Base-by-base conservation (phyloP, 2,329 filamentous ascomycete species). In the Colletotrichum liriopes region DNA sequence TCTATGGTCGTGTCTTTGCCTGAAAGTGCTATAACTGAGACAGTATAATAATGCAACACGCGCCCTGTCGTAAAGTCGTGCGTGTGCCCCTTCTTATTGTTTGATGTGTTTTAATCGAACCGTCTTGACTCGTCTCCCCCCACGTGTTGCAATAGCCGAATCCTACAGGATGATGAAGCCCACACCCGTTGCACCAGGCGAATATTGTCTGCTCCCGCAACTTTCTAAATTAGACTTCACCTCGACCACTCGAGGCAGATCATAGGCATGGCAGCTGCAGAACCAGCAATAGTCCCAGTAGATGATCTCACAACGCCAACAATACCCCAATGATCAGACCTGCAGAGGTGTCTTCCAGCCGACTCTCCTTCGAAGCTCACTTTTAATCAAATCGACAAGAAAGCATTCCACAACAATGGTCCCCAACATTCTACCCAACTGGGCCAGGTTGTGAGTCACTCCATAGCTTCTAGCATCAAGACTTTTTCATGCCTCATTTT, bases 391-490 rank as follows among this genome's bases (percentile, higher is more conserved):
- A 16, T 26, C 47, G n/a, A 11, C 14, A 43, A 18, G 18, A 11
- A 43, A 11, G 14, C 6, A 16, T 55, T 1, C 20, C 18, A 18
- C 39, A 16, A 3, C 35, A 3, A 70, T 70, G 67, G 61, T 59
- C 5, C 67, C 67, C 3, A 65, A 70, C 26, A 20, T 70, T 14
- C 37, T 70, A 0, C 61, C 61, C 2, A 47, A 54, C 52, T 70
- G 52, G 61, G 43, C 29, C n/a, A 51, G 67, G 59, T 2, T 70
- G 61, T 59, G 20, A 65, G 67, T 37, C 16, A 18, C 5, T 5
- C 12, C 20, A 54, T 23, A 5, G 9, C 4, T 14, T 41, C 5
- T 11, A 16, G 12, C 7, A 7, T 39, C 37, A 5, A n/a, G 20
- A 41, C 29, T 1, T 5, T 20, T 23, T 9, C 45, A 16, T 11